Evolutionary conservation across 2,329 filamentous ascomycete genomes (phyloP).

Genomic region (Fusarium chlamydosporum): DNA sequence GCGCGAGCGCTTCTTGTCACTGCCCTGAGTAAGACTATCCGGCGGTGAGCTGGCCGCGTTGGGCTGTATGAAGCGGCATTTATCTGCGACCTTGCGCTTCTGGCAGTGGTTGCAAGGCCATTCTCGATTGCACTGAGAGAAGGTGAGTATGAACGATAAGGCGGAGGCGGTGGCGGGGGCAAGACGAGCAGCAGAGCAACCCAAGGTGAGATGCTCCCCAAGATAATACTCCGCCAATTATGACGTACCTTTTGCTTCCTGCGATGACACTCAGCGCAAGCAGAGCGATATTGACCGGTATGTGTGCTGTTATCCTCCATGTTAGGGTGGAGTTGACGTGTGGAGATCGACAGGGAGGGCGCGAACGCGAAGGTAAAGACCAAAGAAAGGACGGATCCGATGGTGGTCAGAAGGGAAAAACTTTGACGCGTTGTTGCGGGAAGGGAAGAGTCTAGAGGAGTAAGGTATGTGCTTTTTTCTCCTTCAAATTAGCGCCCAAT

Average conservation of each 20-base stretch:
- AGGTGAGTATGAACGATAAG: constrained; percentile 49
- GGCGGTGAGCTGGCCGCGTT: constrained; percentile 42
- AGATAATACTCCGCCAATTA: too few relatives aligned
- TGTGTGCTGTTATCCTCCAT: constrained; percentile 59
- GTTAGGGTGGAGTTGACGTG: constrained; percentile 46
- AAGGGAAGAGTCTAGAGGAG: too few relatives aligned
- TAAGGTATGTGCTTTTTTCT: too few relatives aligned
- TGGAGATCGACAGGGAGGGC: constrained; percentile 43
- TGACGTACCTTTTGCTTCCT: constrained; percentile 57
- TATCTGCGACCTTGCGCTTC: constrained; percentile 56
- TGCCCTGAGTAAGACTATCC: constrained; percentile 34
- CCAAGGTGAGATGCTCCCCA: too few relatives aligned
- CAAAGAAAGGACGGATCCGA: constrained; percentile 3
- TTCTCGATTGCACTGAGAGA: constrained; percentile 55
- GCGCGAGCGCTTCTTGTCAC: constrained; percentile 47
- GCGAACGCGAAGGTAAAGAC: constrained; percentile 25
- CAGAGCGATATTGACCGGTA: constrained; percentile 56
- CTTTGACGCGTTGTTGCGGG: constrained; percentile 33
- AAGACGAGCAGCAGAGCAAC: neutral
- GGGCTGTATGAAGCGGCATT: constrained; percentile 52
- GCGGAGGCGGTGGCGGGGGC: constrained; percentile 15
- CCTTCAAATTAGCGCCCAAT: too few relatives aligned
- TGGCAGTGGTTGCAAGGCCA: constrained; percentile 59
- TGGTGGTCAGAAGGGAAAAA: constrained; percentile 37
- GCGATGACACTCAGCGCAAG: constrained; percentile 61